phyloP scores from a whole-genome alignment of 108 stramenopile genomes.

The Stephanodiscus minutulus region DNA sequence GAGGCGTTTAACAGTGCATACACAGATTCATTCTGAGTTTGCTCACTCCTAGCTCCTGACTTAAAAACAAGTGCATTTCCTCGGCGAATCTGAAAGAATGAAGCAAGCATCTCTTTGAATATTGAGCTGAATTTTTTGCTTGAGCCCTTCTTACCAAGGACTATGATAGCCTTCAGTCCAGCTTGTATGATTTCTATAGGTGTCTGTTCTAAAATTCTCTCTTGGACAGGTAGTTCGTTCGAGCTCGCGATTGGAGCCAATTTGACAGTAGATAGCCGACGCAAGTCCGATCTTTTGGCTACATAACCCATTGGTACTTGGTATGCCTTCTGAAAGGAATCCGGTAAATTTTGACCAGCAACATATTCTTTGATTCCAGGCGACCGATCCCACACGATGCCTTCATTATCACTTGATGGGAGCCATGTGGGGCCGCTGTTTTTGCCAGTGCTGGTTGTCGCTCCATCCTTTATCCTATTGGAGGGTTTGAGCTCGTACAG shows the following conservation, averaged over 20 bases:
- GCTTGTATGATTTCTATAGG: slow-evolving; percentile 10
- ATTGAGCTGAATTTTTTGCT: slow-evolving; percentile 20
- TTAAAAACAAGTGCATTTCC: slow-evolving; percentile 31
- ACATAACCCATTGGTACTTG: slow-evolving; percentile 29
- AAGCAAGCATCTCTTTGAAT: slow-evolving; percentile 25
- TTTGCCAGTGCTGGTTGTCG: slow-evolving; percentile 17
- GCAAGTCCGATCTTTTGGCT: slow-evolving; percentile 15
- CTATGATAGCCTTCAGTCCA: slow-evolving; percentile 11
- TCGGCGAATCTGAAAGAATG: slow-evolving; percentile 27
- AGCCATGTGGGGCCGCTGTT: slow-evolving; percentile 5
- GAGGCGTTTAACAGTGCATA: slow-evolving; percentile 11
- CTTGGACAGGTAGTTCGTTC: neutral
- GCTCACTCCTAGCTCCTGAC: slow-evolving; percentile 5
- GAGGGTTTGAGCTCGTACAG: slow-evolving; percentile 56
- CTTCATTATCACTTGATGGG: slow-evolving; percentile 13
- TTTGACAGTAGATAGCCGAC: neutral
- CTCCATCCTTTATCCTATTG: slow-evolving; percentile 32
- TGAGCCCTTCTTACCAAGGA: slow-evolving; percentile 16
- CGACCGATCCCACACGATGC: slow-evolving; percentile 49
- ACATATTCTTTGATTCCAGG: slow-evolving; percentile 49
- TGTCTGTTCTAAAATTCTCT: neutral
- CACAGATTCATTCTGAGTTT: slow-evolving; percentile 12
- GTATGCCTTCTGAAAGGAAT: slow-evolving; percentile 45
- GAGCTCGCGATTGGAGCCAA: neutral
- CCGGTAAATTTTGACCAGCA: slow-evolving; percentile 49